phyloP scores from a whole-genome alignment of 352 stramenopile species.

The Phytophthora agathidicida region DNA sequence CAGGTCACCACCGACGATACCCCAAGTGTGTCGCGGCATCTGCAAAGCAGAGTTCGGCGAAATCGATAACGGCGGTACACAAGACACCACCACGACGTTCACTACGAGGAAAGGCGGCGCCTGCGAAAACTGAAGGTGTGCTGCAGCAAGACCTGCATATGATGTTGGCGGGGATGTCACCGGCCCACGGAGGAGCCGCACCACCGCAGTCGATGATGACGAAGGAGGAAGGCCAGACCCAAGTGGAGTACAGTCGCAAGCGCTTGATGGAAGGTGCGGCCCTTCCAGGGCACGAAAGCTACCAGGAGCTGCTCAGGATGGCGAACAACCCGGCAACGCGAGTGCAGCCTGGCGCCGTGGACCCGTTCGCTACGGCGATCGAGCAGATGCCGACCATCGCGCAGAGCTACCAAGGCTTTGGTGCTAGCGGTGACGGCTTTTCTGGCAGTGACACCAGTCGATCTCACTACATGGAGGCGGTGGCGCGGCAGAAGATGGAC shows the following conservation, averaged over 20 bases:
- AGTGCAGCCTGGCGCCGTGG: constrained; percentile 1
- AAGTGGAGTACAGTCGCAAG: constrained; percentile 29
- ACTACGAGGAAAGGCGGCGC: background rate
- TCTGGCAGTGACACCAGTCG: constrained; percentile 8
- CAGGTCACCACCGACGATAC: constrained; percentile 34
- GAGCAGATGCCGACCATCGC: constrained; percentile 32
- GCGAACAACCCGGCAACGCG: constrained; percentile 19
- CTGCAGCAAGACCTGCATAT: constrained; percentile 31
- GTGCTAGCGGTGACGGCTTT: constrained; percentile 5
- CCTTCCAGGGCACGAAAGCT: constrained; percentile 35
- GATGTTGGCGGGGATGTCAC: constrained; percentile 30
- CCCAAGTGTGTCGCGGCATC: background rate
- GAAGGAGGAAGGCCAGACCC: constrained; percentile 19
- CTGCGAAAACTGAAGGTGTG: constrained; percentile 2
- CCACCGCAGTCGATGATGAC: constrained; percentile 1
- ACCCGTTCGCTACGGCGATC: constrained; percentile 33
- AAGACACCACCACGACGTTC: background rate
- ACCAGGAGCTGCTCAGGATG: constrained; percentile 35
- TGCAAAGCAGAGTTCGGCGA: no score
- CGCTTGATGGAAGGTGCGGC: constrained; percentile 38
- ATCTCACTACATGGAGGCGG: constrained; percentile 28
- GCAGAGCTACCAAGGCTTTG: constrained; percentile 2
- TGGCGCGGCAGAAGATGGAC: constrained; percentile 34
- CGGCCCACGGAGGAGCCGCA: constrained; percentile 7
- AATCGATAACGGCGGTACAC: background rate